Conservation (phyloP, 768 basidiomycete species). For the Boletus rubropictus region DNA sequence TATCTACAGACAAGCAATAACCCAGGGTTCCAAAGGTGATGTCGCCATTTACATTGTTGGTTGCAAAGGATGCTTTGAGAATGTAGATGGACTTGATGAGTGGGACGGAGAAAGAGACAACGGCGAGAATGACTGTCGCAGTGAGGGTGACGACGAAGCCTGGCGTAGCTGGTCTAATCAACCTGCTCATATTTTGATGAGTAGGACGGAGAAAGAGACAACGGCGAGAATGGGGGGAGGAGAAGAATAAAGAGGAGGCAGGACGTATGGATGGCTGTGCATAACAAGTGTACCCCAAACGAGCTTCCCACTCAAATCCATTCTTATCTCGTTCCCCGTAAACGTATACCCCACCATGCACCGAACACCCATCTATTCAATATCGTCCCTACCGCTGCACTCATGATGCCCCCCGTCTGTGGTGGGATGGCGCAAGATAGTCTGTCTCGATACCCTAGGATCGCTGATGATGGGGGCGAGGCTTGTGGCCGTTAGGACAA, state of each 20-base stretch:
- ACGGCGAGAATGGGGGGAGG: not conserved
- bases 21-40: constrained; percentile 88
- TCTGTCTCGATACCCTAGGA: constrained; percentile 45
- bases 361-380: constrained; percentile 53
- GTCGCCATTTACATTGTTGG: constrained; percentile 44
- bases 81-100: constrained; percentile 86
- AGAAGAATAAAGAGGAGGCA: not conserved
- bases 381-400: constrained; percentile 50
- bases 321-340: constrained; percentile 57
- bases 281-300: too few species aligned
- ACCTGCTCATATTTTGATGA: constrained; percentile 54
- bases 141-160: constrained; percentile 78
- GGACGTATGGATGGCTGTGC: constrained; percentile 13
- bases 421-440: constrained; percentile 54
- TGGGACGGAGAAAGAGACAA: constrained; percentile 89
- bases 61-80: constrained; percentile 63
- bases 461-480: constrained; percentile 46
- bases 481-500: constrained; percentile 47
- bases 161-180: constrained; percentile 81
- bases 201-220: too few species aligned
- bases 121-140: constrained; percentile 73
- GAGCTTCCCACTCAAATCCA: constrained; percentile 41
- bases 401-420: constrained; percentile 74
- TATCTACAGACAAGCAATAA: constrained; percentile 63
- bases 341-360: constrained; percentile 42